Conservation (phyloP, 1,284 basidiomycete species). For the Cryptococcus sp. region DNA sequence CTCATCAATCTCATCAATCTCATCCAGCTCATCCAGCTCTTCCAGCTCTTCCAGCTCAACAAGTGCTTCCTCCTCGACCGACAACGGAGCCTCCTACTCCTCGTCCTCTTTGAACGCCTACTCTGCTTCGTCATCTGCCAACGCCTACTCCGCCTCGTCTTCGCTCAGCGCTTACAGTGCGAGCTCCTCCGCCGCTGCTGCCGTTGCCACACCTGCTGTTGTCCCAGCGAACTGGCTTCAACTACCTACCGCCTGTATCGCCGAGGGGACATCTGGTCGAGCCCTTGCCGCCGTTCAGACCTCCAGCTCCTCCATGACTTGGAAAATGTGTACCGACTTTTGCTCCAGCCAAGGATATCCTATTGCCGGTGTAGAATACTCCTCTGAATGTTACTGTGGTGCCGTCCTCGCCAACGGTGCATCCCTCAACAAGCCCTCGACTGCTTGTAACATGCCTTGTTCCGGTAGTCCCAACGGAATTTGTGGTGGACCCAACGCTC, state of each 20-base stretch:
- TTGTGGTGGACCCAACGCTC: background rate
- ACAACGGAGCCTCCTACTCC: background rate
- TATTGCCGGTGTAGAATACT: constrained; percentile 24
- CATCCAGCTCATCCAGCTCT: too few relatives aligned
- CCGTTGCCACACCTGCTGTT: background rate
- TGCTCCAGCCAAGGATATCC: constrained; percentile 20
- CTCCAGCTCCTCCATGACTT: constrained; percentile 22
- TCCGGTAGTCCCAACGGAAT: constrained; percentile 17
- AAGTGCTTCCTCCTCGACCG: background rate
- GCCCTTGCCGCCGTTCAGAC: constrained; percentile 20
- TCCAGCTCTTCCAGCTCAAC: background rate
- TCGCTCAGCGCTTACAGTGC: background rate
- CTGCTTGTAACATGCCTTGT: constrained; percentile 22
- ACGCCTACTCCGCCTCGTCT: background rate
- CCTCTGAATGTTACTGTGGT: constrained; percentile 33
- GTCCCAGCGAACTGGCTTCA: background rate
- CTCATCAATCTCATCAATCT: too few relatives aligned
- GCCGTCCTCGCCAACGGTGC: constrained; percentile 6
- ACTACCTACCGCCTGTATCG: constrained; percentile 33
- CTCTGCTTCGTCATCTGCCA: background rate
- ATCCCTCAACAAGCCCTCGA: constrained; percentile 3
- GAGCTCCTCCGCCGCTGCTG: background rate
- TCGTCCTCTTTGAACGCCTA: constrained; percentile 1
- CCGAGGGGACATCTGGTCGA: constrained; percentile 27
- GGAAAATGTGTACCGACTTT: constrained; percentile 13